Evolutionary conservation across 1,284 basidiomycete genomes (phyloP).

Genomic region (Cutaneotrichosporon spelunceum): DNA sequence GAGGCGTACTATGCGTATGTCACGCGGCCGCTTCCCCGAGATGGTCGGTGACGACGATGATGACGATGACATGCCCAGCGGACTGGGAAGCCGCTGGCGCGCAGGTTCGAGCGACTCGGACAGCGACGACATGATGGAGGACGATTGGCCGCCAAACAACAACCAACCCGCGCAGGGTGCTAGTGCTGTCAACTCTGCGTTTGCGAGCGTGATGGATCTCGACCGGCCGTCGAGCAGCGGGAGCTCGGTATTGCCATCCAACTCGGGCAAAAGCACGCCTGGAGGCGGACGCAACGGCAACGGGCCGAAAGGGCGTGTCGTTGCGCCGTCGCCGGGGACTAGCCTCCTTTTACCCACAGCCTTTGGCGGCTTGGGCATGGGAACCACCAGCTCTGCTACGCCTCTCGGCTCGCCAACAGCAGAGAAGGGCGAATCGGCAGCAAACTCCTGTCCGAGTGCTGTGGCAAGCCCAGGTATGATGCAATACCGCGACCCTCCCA

Average conservation of each 20-base stretch:
- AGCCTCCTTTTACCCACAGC: slow-evolving; percentile 39
- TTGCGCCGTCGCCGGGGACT: slow-evolving; percentile 28
- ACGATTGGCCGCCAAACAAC: slow-evolving; percentile 18
- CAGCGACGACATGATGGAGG: slow-evolving; percentile 36
- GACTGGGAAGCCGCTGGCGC: slow-evolving; percentile 16
- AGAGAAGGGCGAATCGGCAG: slow-evolving; percentile 38
- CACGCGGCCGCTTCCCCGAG: slow-evolving; percentile 47
- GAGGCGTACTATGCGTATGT: slow-evolving; percentile 28
- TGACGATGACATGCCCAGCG: slow-evolving; percentile 27
- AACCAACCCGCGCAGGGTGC: slow-evolving; percentile 8
- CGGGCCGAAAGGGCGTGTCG: neutral
- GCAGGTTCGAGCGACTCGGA: slow-evolving; percentile 33
- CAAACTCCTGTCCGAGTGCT: slow-evolving; percentile 6
- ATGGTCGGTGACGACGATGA: slow-evolving; percentile 48
- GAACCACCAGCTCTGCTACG: slow-evolving; percentile 22
- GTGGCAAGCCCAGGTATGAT: slow-evolving; percentile 35
- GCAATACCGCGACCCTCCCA: slow-evolving; percentile 44
- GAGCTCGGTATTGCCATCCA: slow-evolving; percentile 9
- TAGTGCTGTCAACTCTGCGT: slow-evolving; percentile 44
- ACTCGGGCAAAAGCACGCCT: slow-evolving; percentile 22
- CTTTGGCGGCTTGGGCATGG: slow-evolving; percentile 43
- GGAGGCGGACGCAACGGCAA: slow-evolving; percentile 9
- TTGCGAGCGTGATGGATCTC: slow-evolving; percentile 49
- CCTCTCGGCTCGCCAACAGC: slow-evolving; percentile 43
- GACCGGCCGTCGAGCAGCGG: slow-evolving; percentile 33